phyloP scores from a whole-genome alignment of 2,329 filamentous ascomycete species.

The Xylaria hypoxylon region DNA sequence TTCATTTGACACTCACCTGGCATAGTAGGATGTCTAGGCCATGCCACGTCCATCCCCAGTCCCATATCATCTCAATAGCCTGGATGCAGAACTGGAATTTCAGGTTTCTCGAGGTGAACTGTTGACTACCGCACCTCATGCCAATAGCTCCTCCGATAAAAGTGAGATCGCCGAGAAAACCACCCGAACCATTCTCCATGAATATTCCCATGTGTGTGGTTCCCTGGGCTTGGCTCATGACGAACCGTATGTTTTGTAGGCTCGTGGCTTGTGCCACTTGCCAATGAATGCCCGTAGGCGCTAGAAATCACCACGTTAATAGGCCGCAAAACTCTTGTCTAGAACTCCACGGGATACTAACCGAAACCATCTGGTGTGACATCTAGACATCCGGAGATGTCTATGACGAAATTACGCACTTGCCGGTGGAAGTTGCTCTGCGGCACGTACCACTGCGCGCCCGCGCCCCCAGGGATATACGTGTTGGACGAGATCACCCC shows the following conservation, averaged over 20 bases:
- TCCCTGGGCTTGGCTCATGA: too few species aligned
- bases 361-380: too few species aligned
- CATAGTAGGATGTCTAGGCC: not conserved
- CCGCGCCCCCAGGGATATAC: slow-evolving; percentile 9
- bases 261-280: slow-evolving; percentile 14
- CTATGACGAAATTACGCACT: slow-evolving; percentile 9
- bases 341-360: too few species aligned
- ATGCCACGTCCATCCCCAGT: slow-evolving; percentile 2
- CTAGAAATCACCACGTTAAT: too few species aligned
- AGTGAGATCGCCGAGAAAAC: not conserved
- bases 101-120: not conserved
- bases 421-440: slow-evolving; percentile 15
- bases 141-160: slow-evolving; percentile 7
- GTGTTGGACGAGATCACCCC: too few species aligned
- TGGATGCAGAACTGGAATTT: not conserved
- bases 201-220: not conserved
- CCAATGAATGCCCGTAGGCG: slow-evolving; percentile 14
- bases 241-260: too few species aligned
- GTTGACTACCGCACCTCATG: not conserved
- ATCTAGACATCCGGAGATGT: not conserved
- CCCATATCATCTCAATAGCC: not conserved
- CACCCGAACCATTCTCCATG: slow-evolving; percentile 12
- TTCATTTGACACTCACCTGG: not conserved
- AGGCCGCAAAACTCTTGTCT: too few species aligned
- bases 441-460: slow-evolving; percentile 13